Evolutionary conservation across 768 basidiomycete species (phyloP).

Genomic region (Russula foetens): DNA sequence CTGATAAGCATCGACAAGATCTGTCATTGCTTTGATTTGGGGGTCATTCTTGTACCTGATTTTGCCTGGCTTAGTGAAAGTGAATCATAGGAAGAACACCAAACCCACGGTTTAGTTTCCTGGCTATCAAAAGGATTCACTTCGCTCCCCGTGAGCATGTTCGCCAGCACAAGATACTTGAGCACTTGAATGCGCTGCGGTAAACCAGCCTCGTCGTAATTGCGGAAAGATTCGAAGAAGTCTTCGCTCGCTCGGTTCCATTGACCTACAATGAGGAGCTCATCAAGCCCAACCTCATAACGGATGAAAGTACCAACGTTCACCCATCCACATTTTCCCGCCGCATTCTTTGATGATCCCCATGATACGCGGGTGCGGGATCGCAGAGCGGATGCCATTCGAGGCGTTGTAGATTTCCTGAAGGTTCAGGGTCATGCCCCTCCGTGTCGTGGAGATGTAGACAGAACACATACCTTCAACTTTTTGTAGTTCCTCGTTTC

Average conservation of each 20-base stretch:
- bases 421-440: not conserved
- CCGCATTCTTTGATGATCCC: conserved; percentile 99
- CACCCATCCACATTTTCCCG: conserved; percentile 99
- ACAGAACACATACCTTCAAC: conserved; percentile 54
- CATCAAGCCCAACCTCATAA: not conserved
- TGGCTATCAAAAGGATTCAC: conserved; percentile 99
- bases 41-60: conserved; percentile 87
- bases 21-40: conserved; percentile 97
- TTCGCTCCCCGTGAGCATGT: conserved; percentile 97
- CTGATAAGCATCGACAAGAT: conserved; percentile 94
- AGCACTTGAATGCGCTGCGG: conserved; percentile 95
- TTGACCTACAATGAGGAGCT: conserved; percentile 50
- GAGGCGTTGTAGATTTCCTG: conserved; percentile 98
- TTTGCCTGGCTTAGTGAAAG: not conserved
- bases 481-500: conserved; percentile 95
- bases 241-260: conserved; percentile 97
- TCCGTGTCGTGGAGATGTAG: not conserved
- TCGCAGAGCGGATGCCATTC: conserved; percentile 86
- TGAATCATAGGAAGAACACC: not conserved
- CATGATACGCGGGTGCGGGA: conserved; percentile 97
- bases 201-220: conserved; percentile 97
- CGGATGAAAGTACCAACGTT: conserved; percentile 47
- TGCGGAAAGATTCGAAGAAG: conserved; percentile 98
- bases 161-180: conserved; percentile 94
- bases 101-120: conserved; percentile 92